phyloP scores from a whole-genome alignment of 441 rosid genomes.

The Raphanus hybrid region DNA sequence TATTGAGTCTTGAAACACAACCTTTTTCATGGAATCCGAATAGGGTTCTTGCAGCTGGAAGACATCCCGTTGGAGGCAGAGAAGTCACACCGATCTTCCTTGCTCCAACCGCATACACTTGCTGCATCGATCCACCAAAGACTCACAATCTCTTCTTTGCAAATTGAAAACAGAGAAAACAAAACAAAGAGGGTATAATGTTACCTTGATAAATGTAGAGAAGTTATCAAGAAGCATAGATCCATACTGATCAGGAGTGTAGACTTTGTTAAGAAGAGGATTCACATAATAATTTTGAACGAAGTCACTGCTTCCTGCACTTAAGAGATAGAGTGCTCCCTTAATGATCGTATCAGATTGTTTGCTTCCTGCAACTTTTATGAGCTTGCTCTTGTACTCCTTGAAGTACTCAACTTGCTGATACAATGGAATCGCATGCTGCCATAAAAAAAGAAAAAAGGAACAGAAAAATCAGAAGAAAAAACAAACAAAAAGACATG shows the following conservation, averaged over 20 bases:
- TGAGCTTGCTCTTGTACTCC: conserved; percentile 77
- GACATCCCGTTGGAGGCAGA: conserved; percentile 86
- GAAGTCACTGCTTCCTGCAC: conserved; percentile 86
- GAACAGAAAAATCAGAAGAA: not conserved
- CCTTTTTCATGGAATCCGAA: conserved; percentile 67
- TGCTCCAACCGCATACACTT: conserved; percentile 65
- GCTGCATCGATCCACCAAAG: conserved; percentile 49
- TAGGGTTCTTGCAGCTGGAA: conserved; percentile 76
- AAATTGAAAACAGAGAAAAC: not conserved
- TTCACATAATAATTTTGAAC: conserved; percentile 84
- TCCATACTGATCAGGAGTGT: conserved; percentile 70
- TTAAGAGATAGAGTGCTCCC: conserved; percentile 62
- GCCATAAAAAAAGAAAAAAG: conserved; percentile 24
- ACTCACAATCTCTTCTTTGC: conserved; percentile 5
- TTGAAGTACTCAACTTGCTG: conserved; percentile 77
- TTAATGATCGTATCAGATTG: conserved; percentile 64
- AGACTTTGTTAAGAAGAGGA: conserved; percentile 59
- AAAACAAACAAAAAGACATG: not conserved
- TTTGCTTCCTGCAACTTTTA: conserved; percentile 59
- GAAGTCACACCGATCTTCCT: conserved; percentile 88
- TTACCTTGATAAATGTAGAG: conserved; percentile 69
- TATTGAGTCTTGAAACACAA: conserved; percentile 67
- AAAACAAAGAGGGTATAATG: not conserved
- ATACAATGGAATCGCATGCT: conserved; percentile 80
- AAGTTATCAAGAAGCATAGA: conserved; percentile 56